These are phyloP conservation scores for Mycena alexandri DNA, from an alignment of 768 basidiomycete species.

Conservation along the genomic window DNA sequence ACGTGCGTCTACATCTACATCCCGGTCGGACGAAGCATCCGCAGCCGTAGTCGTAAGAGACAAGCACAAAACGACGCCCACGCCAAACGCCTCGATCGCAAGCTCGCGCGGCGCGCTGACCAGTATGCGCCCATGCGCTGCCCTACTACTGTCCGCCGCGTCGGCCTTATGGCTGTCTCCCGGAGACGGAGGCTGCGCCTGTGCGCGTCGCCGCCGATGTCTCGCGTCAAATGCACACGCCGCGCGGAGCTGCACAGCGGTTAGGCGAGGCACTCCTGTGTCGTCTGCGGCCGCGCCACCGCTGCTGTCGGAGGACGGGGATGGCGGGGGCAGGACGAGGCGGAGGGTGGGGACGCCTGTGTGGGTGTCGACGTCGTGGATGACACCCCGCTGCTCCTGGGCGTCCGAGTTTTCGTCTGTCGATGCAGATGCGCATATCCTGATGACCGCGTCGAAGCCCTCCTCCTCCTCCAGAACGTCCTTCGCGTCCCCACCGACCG, in stretches of 20 bases:
- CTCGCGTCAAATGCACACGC: constrained; percentile 11
- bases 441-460: constrained; percentile 20
- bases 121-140: constrained; percentile 3
- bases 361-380: no score
- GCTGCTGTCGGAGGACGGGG: no score
- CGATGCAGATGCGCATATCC: background rate
- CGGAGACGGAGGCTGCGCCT: no score
- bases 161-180: no score
- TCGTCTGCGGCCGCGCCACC: background rate
- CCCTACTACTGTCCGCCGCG: no score
- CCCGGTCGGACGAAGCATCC: no score
- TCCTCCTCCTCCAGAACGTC: background rate
- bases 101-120: constrained; percentile 12
- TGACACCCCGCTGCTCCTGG: no score
- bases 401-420: no score
- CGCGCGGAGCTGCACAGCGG: constrained; percentile 21
- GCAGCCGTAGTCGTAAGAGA: background rate
- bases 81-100: constrained; percentile 22
- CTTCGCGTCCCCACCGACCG: background rate
- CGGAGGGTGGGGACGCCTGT: no score
- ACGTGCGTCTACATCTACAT: no score
- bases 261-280: constrained; percentile 23
- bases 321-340: background rate
- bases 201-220: background rate
- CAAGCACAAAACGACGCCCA: constrained; percentile 2